Conservation (phyloP, 345 rosid genomes). For the Salix udensis region DNA sequence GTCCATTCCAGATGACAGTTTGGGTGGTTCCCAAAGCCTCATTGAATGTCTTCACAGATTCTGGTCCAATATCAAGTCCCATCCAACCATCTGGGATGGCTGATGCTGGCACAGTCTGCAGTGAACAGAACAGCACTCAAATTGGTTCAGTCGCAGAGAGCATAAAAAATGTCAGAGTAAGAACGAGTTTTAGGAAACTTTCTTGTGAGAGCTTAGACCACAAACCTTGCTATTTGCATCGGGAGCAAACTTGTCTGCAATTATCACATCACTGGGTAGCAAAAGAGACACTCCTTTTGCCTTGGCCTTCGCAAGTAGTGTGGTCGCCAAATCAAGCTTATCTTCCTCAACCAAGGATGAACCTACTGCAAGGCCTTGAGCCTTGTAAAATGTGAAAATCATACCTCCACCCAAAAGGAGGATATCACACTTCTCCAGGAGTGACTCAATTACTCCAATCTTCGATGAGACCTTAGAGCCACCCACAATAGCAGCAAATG, state of each 20-base stretch:
- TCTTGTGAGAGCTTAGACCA: constrained; percentile 8
- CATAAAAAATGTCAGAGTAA: not conserved
- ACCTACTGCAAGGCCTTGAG: constrained; percentile 78
- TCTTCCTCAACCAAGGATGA: constrained; percentile 94
- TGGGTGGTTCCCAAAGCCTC: constrained; percentile 72
- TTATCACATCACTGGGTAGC: constrained; percentile 76
- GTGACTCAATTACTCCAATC: constrained; percentile 94
- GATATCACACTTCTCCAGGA: constrained; percentile 70
- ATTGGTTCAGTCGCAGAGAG: not conserved
- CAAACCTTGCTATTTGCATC: constrained; percentile 88
- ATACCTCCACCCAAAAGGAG: constrained; percentile 96
- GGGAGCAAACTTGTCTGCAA: constrained; percentile 88
- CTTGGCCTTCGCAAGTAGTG: constrained; percentile 86
- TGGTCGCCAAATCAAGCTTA: constrained; percentile 75
- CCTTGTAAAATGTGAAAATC: constrained; percentile 98
- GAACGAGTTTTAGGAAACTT: not conserved
- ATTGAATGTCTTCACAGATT: constrained; percentile 58
- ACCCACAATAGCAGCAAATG: constrained; percentile 94
- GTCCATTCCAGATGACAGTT: constrained; percentile 97
- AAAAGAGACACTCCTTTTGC: constrained; percentile 81
- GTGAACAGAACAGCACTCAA: not conserved
- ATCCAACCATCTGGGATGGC: constrained; percentile 95
- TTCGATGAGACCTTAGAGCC: constrained; percentile 90
- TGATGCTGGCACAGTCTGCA: constrained; percentile 71
- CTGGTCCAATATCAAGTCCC: constrained; percentile 64